Base-by-base conservation (phyloP, 2,329 filamentous ascomycete species). In the Alternaria hordeiaustralica region DNA sequence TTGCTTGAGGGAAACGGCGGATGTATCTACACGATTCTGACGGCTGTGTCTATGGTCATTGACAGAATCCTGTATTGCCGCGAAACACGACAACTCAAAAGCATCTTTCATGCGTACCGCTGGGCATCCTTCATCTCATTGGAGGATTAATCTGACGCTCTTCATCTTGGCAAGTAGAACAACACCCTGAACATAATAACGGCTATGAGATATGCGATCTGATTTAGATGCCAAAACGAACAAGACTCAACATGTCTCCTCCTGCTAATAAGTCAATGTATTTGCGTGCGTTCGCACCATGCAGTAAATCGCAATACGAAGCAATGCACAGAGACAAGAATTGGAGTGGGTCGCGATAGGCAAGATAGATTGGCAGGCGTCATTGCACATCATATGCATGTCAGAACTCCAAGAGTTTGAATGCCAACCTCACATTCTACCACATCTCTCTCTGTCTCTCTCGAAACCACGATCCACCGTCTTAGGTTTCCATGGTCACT, bases 341-440 rank as follows among this genome's bases (percentile, higher is more conserved):
- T 25, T 9, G 8, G 28, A 25, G 47, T 41, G 56, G 56, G 56
- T 20, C 43, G 5, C 41, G 47, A 26, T 59, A 46, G 20, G 33
- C 20, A 54, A n/a, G 18, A 46, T 59, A 54, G 25, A 54, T 46
- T 54, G 47, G 57, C 47, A 46, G 57, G 18, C 41, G 47, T 45
- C 49, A 54, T 59, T 51, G 36, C 26, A 33, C 47, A 54, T 49
- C 36, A 45, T 33, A 45, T 54, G 47, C 47, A 50, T 41, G 47
- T 44, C 57, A 53, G 36, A 6, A 23, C 3, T n/a, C 15, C 26
- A 45, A 8, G n/a, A 15, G n/a, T 15, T 20, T 11, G 23, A 36
- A 53, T 25, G 11, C 30, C 5, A 53, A 41, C 20, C 18, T 36
- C 9, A 18, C n/a, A 0, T 41, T 41, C 49, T 25, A 30, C 25